Evolutionary conservation across 805 yeast species (phyloP), one percentile per base, ranked within the genome.

Genomic region (Candida andamanensis): DNA sequence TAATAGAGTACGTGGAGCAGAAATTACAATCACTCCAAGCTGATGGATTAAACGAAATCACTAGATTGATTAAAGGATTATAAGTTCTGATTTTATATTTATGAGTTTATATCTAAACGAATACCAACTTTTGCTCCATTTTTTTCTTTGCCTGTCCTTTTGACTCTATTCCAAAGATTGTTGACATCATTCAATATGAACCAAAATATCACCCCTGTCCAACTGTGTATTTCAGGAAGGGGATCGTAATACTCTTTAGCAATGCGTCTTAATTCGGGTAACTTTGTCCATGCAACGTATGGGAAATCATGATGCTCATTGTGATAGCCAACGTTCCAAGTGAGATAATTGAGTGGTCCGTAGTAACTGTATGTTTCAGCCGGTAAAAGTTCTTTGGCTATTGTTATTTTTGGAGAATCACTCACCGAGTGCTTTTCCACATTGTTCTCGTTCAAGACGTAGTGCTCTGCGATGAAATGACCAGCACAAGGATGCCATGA

Each of bases 251-350:
- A 87, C 47, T 87, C 97, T 15, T 68, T 52, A 3, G 95, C 95
- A 19, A 84, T 72, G 28, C 58, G 52, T 34, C 80, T 69, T 24
- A 87, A 60, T 32, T 70, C 60, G 21, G 83, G 84, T 29, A 87
- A 62, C 40, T 77, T 74, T 1, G 92, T 73, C 97, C 97, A 87
- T 1, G 96, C 90, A 46, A 87, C 72, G 53, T 79, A 87, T 1
- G 97, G 97, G 68, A 87, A 87, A 60, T 87, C 97, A 52, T 87
- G 97, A 56, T 87, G 97, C 57, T 87, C 97, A 49, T 84, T 86
- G 57, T 87, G 97, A 52, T 85, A 77, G 2, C 97, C 97, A 6
- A 86, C 96, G 47, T 87, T 87, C 90, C 95, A 87, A 1, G 92
- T 85, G 42, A 89, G 60, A 24, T 69, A 37, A 50, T 87, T 87